phyloP scores from a whole-genome alignment of 768 basidiomycete species.

The Grammothele lineata region DNA sequence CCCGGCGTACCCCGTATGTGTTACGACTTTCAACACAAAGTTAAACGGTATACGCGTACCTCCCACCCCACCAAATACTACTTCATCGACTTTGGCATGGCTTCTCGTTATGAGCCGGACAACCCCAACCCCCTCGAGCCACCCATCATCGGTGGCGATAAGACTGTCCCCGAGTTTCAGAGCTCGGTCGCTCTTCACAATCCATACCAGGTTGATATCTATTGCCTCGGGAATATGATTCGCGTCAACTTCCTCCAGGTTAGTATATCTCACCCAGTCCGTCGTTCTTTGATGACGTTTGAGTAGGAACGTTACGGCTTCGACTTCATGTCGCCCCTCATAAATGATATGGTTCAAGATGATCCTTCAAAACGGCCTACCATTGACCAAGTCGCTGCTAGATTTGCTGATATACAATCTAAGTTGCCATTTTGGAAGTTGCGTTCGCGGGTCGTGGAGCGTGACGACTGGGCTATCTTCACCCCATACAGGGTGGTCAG shows the following conservation, averaged over 20 bases:
- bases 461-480: no score
- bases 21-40: slow-evolving; percentile 15
- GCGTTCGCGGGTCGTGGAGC: no score
- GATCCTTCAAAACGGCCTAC: slow-evolving; percentile 25
- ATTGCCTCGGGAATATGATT: slow-evolving; percentile 19
- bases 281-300: no score
- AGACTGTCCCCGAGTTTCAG: slow-evolving; percentile 18
- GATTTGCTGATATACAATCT: no score
- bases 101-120: slow-evolving; percentile 8
- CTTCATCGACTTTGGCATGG: slow-evolving; percentile 16
- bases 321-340: slow-evolving; percentile 23
- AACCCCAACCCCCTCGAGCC: slow-evolving; percentile 6
- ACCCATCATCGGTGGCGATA: slow-evolving; percentile 13
- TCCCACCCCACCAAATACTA: slow-evolving; percentile 27
- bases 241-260: slow-evolving; percentile 12
- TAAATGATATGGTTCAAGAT: slow-evolving; percentile 22
- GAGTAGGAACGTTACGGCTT: slow-evolving; percentile 5
- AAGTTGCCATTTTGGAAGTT: no score
- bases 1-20: neutral
- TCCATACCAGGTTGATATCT: slow-evolving; percentile 21
- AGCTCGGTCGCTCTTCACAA: slow-evolving; percentile 1
- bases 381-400: slow-evolving; percentile 15
- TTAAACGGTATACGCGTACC: slow-evolving; percentile 23
- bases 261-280: no score
- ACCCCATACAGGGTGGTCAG: no score